Base-by-base conservation (phyloP, 2,329 filamentous ascomycete species). In the Fusarium sp. region DNA sequence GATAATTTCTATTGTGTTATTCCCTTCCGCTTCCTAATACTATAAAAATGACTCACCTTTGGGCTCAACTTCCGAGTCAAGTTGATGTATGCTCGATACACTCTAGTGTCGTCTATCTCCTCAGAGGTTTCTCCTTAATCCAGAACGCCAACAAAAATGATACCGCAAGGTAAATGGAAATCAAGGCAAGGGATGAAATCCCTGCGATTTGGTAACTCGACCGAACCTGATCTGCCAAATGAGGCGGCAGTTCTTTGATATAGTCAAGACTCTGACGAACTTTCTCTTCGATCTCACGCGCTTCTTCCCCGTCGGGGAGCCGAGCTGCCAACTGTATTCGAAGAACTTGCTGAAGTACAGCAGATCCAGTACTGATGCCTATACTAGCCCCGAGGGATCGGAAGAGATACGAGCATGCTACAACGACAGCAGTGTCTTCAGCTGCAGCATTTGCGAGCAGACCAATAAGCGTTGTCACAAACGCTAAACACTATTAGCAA, bases 331-430 rank as follows among this genome's bases (percentile, higher is more conserved):
- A 84, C 52, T 88, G 84, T 5, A 83, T 83, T 22, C 92, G 86
- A 26, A 96, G 84, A 6, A 87, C 86, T 78, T 93, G 90, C 79
- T 96, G 94, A 51, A 94, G 88, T 13, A 94, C 87, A 4, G 92
- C 93, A 3, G 92, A 90, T 57, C 89, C 89, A 65, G 94, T 83
- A n/a, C 91, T 92, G 63, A 95, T 86, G 17, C 93, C 93, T 63
- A 95, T 84, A 12, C 92, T 92, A n/a, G 93, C 86, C n/a, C 93
- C 94, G 1, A 95, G 85, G 3, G 91, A 92, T 44, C 93, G 90
- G 85, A 96, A 96, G 31, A 96, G 89, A 82, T 96, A 96, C 26
- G 91, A 93, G 80, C 92, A 94, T 13, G 94, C 93, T 22, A 93
- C 93, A 8, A 91, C 92, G 3, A 95, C 89, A 5, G 94, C 93